phyloP scores from a whole-genome alignment of 148 eudicot genomes.

The Fagopyrum esculentum region DNA sequence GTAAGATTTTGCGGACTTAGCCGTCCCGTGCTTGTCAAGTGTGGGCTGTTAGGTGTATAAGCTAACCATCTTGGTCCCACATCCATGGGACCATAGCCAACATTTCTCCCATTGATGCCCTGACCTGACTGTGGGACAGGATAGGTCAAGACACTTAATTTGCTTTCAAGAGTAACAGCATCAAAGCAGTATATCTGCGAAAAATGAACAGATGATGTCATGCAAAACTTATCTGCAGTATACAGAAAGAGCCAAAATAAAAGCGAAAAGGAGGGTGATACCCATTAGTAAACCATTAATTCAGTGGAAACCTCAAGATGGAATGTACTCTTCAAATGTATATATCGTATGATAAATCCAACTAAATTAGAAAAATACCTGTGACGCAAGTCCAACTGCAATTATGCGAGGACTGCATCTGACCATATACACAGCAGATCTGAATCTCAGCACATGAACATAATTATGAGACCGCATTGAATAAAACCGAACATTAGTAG shows the following conservation, averaged over 20 bases:
- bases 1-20: slow-evolving; percentile 34
- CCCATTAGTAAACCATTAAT: neutral
- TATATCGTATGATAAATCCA: slow-evolving; percentile 6
- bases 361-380: slow-evolving; percentile 20
- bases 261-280: neutral
- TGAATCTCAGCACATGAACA: slow-evolving; percentile 33
- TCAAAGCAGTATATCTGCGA: slow-evolving; percentile 39
- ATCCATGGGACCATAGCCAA: slow-evolving; percentile 45
- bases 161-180: slow-evolving; percentile 31
- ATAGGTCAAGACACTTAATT: slow-evolving; percentile 35
- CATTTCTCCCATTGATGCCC: slow-evolving; percentile 24
- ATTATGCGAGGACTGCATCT: slow-evolving; percentile 40
- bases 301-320: neutral
- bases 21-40: slow-evolving; percentile 23
- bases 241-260: neutral
- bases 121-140: slow-evolving; percentile 33
- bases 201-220: neutral
- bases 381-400: slow-evolving; percentile 36
- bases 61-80: slow-evolving; percentile 49
- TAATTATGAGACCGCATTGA: slow-evolving; percentile 31
- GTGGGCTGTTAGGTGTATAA: slow-evolving; percentile 30
- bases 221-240: neutral
- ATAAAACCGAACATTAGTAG: slow-evolving; percentile 37
- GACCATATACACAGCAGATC: slow-evolving; percentile 33
- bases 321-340: neutral